Percentiles rank a stretch among this genome's conserved stretches.
phyloP scores from a whole-genome alignment of 768 basidiomycete genomes.

The Dacryopinax primogenitus region DNA sequence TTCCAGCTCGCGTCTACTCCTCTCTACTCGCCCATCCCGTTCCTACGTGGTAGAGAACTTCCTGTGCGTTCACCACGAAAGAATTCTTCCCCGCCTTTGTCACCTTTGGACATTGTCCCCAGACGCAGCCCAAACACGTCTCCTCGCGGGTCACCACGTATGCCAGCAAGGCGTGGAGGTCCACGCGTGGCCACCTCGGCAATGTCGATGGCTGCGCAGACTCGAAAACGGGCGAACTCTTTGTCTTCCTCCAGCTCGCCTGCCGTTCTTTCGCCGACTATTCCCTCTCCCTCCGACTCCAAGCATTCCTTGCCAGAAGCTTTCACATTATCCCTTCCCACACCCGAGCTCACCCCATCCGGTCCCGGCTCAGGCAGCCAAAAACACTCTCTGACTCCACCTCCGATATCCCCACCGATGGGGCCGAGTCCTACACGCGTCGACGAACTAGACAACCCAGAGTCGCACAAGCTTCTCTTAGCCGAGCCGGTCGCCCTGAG shows the following conservation, averaged over 20 bases:
- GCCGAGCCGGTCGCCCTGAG: not conserved
- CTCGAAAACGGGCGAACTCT: not conserved
- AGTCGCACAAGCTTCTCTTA: not conserved
- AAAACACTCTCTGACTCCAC: not conserved
- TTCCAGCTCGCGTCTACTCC: slow-evolving; percentile 50
- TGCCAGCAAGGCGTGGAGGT: not conserved
- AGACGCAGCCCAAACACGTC: slow-evolving; percentile 11
- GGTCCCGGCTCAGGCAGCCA: not conserved
- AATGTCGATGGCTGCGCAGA: not conserved
- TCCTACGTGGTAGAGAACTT: slow-evolving; percentile 59
- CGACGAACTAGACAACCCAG: not conserved
- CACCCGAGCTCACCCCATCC: not conserved
- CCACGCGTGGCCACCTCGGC: not conserved
- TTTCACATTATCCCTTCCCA: not conserved
- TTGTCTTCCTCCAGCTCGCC: not conserved
- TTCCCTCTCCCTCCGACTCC: not conserved
- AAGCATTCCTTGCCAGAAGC: not conserved
- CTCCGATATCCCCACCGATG: not conserved
- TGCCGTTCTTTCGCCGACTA: not conserved
- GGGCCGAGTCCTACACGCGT: not conserved
- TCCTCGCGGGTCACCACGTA: not conserved
- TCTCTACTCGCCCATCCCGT: slow-evolving; percentile 76
- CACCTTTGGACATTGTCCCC: slow-evolving; percentile 57
- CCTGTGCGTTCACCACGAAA: slow-evolving; percentile 35
- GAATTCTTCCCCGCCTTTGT: slow-evolving; percentile 66